phyloP scores from a whole-genome alignment of 225 moss, liverwort and hornwort species.

The Ulota crispa region DNA sequence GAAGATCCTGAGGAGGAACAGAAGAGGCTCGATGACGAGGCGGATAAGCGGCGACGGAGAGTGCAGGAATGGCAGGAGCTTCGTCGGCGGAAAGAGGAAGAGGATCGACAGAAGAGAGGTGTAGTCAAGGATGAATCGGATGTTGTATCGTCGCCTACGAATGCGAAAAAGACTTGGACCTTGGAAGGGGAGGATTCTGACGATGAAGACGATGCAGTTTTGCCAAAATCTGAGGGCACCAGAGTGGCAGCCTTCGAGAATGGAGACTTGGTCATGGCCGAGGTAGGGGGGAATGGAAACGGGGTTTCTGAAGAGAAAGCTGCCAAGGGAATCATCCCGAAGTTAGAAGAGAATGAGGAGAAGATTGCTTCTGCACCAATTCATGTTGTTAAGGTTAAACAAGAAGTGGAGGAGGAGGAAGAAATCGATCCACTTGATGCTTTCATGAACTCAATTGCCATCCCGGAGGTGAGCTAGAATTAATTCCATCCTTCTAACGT shows the following conservation, averaged over 20 bases:
- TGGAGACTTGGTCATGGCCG: slow-evolving; percentile 91
- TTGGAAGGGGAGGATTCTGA: slow-evolving; percentile 98
- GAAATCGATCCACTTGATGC: slow-evolving; percentile 97
- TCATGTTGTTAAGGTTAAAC: slow-evolving; percentile 30
- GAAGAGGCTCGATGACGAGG: slow-evolving; percentile 90
- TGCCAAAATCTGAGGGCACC: slow-evolving; percentile 49
- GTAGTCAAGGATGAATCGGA: slow-evolving; percentile 50
- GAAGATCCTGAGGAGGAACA: slow-evolving; percentile 91
- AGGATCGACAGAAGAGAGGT: slow-evolving; percentile 80
- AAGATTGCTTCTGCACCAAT: slow-evolving; percentile 34
- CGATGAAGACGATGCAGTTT: slow-evolving; percentile 69
- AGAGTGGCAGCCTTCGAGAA: slow-evolving; percentile 86
- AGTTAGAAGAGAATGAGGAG: slow-evolving; percentile 42
- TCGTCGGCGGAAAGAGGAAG: slow-evolving; percentile 88
- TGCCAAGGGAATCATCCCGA: slow-evolving; percentile 33
- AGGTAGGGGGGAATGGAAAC: slow-evolving; percentile 51
- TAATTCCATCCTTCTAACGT: background rate
- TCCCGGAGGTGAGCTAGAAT: slow-evolving; percentile 69
- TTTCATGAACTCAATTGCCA: slow-evolving; percentile 93
- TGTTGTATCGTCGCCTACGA: slow-evolving; percentile 41
- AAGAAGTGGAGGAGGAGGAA: slow-evolving; percentile 70
- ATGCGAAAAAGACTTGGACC: slow-evolving; percentile 84
- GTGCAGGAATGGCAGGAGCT: slow-evolving; percentile 99
- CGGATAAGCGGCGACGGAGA: slow-evolving; percentile 89
- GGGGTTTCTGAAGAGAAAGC: slow-evolving; percentile 33